Conservation (phyloP, 345 rosid species). For the Salix dunnii region DNA sequence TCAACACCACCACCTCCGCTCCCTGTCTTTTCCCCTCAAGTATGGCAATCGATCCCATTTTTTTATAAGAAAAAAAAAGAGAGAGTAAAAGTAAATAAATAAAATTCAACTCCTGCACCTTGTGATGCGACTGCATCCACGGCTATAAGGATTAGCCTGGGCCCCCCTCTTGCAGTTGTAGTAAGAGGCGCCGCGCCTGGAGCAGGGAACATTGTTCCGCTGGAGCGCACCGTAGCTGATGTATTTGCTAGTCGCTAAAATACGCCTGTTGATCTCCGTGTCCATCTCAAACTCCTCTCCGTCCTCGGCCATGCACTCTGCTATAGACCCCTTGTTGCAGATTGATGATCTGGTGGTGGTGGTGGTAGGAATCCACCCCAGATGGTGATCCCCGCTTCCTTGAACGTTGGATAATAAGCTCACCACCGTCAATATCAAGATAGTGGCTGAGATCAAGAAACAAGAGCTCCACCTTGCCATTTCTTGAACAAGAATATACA, state of each 20-base stretch:
- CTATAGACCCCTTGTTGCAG: constrained; percentile 50
- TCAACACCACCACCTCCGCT: background rate
- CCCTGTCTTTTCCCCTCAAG: background rate
- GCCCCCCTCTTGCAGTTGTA: constrained; percentile 79
- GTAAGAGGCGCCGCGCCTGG: constrained; percentile 91
- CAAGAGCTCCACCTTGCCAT: constrained; percentile 25
- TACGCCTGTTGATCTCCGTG: constrained; percentile 76
- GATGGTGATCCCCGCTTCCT: constrained; percentile 40
- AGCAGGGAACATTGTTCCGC: constrained; percentile 91
- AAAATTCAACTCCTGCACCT: constrained; percentile 58
- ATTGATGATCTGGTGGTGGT: constrained; percentile 29
- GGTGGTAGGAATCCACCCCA: constrained; percentile 45
- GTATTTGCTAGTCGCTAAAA: constrained; percentile 65
- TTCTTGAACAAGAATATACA: background rate
- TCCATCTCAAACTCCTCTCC: constrained; percentile 75
- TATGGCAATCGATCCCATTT: background rate
- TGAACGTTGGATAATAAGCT: constrained; percentile 25
- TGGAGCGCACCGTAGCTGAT: constrained; percentile 89
- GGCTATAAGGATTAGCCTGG: constrained; percentile 79
- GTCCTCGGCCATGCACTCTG: constrained; percentile 42
- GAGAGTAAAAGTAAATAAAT: background rate
- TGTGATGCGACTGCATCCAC: constrained; percentile 82
- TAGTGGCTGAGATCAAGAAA: constrained; percentile 34
- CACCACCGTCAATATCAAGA: constrained; percentile 24
- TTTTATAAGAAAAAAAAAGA: background rate